These are phyloP conservation scores for Phialocephala subalpina DNA, from an alignment of 2,329 filamentous ascomycete genomes.

Conservation along the genomic window DNA sequence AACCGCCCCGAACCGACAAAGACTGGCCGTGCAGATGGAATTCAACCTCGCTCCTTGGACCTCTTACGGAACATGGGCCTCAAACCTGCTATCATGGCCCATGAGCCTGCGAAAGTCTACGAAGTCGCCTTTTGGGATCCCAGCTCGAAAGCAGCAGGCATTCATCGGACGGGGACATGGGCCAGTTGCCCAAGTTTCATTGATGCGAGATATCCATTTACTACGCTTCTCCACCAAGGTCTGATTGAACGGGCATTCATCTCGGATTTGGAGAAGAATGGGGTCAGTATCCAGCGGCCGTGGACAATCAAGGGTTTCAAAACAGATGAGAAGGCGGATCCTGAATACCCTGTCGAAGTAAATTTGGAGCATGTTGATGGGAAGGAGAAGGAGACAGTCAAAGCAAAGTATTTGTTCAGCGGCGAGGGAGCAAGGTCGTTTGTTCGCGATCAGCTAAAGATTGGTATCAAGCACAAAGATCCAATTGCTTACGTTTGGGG, in stretches of 20 bases:
- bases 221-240: slow-evolving; percentile 75
- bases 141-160: slow-evolving; percentile 60
- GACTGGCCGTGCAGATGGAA: slow-evolving; percentile 89
- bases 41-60: slow-evolving; percentile 89
- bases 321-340: slow-evolving; percentile 61
- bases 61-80: slow-evolving; percentile 89
- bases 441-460: slow-evolving; percentile 69
- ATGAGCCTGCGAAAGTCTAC: slow-evolving; percentile 86
- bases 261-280: slow-evolving; percentile 68
- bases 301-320: slow-evolving; percentile 70
- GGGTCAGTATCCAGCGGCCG: slow-evolving; percentile 66
- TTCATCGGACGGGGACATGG: slow-evolving; percentile 76
- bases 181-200: slow-evolving; percentile 88
- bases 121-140: slow-evolving; percentile 80
- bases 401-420: slow-evolving; percentile 75
- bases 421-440: slow-evolving; percentile 76
- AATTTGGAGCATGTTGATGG: slow-evolving; percentile 80
- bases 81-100: slow-evolving; percentile 86
- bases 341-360: slow-evolving; percentile 82
- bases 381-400: slow-evolving; percentile 71
- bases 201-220: slow-evolving; percentile 75
- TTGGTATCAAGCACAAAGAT: slow-evolving; percentile 76
- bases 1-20: slow-evolving; percentile 85
- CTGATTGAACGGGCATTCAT: slow-evolving; percentile 76
- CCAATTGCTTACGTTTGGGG: slow-evolving; percentile 78